Base-by-base conservation (phyloP, 2,329 filamentous ascomycete species). In the Pseudohalonectria lignicola region DNA sequence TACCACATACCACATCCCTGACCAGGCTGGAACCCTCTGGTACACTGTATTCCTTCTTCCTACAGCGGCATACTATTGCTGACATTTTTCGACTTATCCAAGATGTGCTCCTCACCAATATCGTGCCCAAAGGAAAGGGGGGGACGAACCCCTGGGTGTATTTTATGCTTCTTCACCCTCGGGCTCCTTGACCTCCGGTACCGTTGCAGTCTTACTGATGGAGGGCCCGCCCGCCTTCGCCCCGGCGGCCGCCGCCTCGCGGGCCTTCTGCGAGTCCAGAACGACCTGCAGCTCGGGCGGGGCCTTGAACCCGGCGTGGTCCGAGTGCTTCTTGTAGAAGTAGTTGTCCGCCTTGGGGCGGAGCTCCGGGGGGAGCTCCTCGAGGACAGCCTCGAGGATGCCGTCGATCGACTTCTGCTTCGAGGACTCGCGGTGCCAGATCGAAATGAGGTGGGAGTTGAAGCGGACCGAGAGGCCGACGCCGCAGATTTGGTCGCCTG, bases 341-440 rank as follows among this genome's bases (percentile, higher is more conserved):
- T 84, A 87, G 56, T 75, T 76, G 42, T 79, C 75, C 34, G 72
- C 53, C 63, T 82, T 82, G 29, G 86, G 86, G 41, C 69, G 69
- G 47, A 94, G 63, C 54, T 92, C 83, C 1, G 71, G 63, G 5
- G 81, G 81, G 21, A 95, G 66, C 47, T 84, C 76, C 37, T 79
- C 73, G 34, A 94, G 65, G 37, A 94, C 79, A 34, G 76, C 81
- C 44, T 75, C 64, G 35, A 88, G 69, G 42, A 95, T 71, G 45
- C 69, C 74, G 54, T 90, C 78, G 48, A 92, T 74, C 5, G 86
- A 92, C 48, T 74, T 77, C 53, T 85, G 71, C 60, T 92, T 87
- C 43, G 77, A 79, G 17, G 80, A 79, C 53, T 94, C 83, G 45
- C 92, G 85, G 63, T 94, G 92, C 90, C 90, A 96, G 53, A 96